phyloP scores from a whole-genome alignment of 805 yeast species.

The Candida taoyuanica region DNA sequence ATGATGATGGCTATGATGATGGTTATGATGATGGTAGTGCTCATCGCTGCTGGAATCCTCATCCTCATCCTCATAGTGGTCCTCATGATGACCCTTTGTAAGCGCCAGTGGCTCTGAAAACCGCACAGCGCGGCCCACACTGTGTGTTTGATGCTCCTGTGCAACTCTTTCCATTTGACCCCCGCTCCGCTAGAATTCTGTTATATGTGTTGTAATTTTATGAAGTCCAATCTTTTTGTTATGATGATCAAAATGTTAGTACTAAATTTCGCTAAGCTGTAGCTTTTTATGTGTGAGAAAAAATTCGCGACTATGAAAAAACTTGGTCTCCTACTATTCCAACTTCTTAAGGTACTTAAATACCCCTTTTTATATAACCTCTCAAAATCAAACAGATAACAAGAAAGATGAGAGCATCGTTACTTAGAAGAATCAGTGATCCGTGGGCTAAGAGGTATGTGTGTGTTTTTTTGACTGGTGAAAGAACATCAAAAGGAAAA shows the following conservation, averaged over 20 bases:
- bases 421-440: slow-evolving; percentile 27
- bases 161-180: background rate
- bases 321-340: too few relatives aligned
- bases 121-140: background rate
- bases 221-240: too few relatives aligned
- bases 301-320: too few relatives aligned
- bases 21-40: background rate
- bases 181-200: too few relatives aligned
- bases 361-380: too few relatives aligned
- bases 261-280: too few relatives aligned
- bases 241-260: too few relatives aligned
- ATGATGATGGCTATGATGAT: background rate
- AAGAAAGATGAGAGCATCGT: slow-evolving; percentile 19
- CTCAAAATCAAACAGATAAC: too few relatives aligned
- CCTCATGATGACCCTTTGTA: background rate
- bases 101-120: background rate
- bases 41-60: background rate
- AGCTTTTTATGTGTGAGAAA: too few relatives aligned
- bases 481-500: too few relatives aligned
- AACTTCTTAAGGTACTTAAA: too few relatives aligned
- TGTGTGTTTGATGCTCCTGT: background rate
- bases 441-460: slow-evolving; percentile 47
- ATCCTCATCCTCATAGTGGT: background rate
- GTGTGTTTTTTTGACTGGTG: background rate
- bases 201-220: too few relatives aligned